A percentile compares a stretch with the other conserved stretches of the same genome.
These are phyloP conservation scores for Candida takata DNA, from an alignment of 805 yeast species.

Conservation along the genomic window DNA sequence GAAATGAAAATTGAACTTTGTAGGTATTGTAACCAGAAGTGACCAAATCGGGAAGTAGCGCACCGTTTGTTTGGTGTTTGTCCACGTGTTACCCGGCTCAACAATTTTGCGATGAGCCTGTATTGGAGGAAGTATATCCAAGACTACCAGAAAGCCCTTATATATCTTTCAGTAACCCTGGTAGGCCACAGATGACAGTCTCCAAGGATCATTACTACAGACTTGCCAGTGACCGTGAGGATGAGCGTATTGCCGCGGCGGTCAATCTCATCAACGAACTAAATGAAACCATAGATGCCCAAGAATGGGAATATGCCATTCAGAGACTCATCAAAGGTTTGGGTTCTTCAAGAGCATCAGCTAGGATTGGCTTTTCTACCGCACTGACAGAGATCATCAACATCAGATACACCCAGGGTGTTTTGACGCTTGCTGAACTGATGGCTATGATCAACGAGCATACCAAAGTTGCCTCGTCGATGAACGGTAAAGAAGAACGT, in stretches of 20 bases:
- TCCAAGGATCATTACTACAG: slow-evolving; percentile 71
- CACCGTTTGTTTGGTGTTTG: no score
- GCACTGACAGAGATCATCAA: slow-evolving; percentile 66
- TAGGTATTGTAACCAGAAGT: neutral
- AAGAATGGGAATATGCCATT: slow-evolving; percentile 79
- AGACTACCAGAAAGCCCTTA: no score
- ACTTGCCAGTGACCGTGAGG: slow-evolving; percentile 68
- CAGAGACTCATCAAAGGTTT: slow-evolving; percentile 76
- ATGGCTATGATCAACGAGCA: slow-evolving; percentile 29
- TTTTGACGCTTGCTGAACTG: slow-evolving; percentile 33
- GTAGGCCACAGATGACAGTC: slow-evolving; percentile 35
- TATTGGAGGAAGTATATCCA: no score
- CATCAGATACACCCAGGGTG: slow-evolving; percentile 26
- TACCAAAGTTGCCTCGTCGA: slow-evolving; percentile 33
- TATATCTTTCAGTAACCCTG: no score
- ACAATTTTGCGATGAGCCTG: neutral
- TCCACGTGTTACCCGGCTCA: neutral
- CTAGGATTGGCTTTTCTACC: slow-evolving; percentile 83
- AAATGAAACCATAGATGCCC: slow-evolving; percentile 29
- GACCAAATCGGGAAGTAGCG: no score
- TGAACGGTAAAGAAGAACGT: slow-evolving; percentile 78
- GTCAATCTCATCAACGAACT: slow-evolving; percentile 58
- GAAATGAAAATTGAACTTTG: neutral
- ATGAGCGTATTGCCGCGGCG: slow-evolving; percentile 70
- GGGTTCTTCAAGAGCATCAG: slow-evolving; percentile 73